Base-by-base conservation (phyloP, 2,329 filamentous ascomycete species). In the Passalora sequoiae region DNA sequence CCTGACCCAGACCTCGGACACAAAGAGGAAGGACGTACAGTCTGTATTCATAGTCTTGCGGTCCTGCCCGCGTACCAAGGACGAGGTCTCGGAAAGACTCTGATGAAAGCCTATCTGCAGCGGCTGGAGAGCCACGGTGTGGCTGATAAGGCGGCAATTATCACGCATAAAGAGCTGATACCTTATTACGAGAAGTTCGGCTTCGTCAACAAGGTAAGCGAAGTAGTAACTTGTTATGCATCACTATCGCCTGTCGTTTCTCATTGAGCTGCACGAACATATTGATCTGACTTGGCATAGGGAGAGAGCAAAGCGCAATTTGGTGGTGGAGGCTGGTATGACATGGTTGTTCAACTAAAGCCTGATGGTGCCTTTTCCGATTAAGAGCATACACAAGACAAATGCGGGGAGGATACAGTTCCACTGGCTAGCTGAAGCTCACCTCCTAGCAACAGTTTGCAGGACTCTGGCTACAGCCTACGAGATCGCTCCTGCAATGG, bases 21-120 rank as follows among this genome's bases (percentile, higher is more conserved):
- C 64, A 78, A 84, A 55, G 79, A 87, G 46, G 69, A 72, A 12
- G 88, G 88, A 28, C 69, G 80, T 31, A 94, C 86, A 0, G 75
- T 95, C 43, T 86, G 81, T 43, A 69, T 95, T 38, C 89, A 96
- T 66, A 91, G 86, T 0, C 73, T 96, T 4, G 86, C 85, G 13
- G 82, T 95, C 4, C 73, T 84, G 42, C 87, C 86, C 1, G 77
- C 81, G 46, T 79, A 88, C 44, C 86, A 92, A 53, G 74, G 78
- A 24, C 79, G 81, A 44, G 84, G 86, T 1, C 71, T 94, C 2
- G 89, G 86, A 12, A 80, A 77, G 50, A 80, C 83, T 15, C 68
- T 94, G 47, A 72, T 94, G 69, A 82, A 79, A 64, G 76, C 83
- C 3, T 95, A 89, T 60, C 73, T 89, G 43, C 82, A 89, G 61